Base-by-base conservation (phyloP, 1,284 basidiomycete species). In the Malassezia nana region DNA sequence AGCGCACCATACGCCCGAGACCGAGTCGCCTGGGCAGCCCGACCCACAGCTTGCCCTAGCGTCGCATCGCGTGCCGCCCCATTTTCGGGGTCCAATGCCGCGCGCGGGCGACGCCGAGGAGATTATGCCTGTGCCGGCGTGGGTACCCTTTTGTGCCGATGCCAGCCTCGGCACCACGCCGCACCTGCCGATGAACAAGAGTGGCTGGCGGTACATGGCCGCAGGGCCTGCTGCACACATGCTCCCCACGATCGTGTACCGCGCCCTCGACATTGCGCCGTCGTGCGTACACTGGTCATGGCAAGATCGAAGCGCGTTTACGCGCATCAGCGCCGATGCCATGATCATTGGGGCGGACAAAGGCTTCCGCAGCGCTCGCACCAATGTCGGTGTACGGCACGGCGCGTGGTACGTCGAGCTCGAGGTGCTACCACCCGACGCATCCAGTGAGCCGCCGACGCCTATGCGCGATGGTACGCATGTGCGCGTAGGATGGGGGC, bases 381-480 rank as follows among this genome's bases (percentile, higher is more conserved):
- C 84, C 55, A 96, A 92, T 74, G 84, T 89, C 1, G 86, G 89
- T 0, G 81, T 96, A 12, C 80, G 89, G 15, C 82, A 91, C 66
- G 94, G 94, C 1, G 81, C 81, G 15, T 98, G 90, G 89, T 98
- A 92, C 75, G 83, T 90, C 78, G 94, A 99, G 77, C 81, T 92
- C 33, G 78, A 86, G 42, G 80, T 82, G 22, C 87, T 88, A 0
- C 84, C 85, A 1, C 75, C 72, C 0, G 67, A 66, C 72, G 76
- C 47, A 65, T 48, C 45, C 0, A 52, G 42, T 6, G 13, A n/a
- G 29, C 46, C 55, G 7, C 9, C 55, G 10, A 30, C 47, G 3
- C 55, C 63, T 6, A 70, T 70, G 69, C 57, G 57, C 55, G 75
- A 75, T 42, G 87, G 86, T 3, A 81, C 86, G 33, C 85, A 95